Percentiles rank a stretch among this genome's conserved stretches.
phyloP scores from a whole-genome alignment of 2,329 filamentous ascomycete genomes.

The Neurospora sp. region DNA sequence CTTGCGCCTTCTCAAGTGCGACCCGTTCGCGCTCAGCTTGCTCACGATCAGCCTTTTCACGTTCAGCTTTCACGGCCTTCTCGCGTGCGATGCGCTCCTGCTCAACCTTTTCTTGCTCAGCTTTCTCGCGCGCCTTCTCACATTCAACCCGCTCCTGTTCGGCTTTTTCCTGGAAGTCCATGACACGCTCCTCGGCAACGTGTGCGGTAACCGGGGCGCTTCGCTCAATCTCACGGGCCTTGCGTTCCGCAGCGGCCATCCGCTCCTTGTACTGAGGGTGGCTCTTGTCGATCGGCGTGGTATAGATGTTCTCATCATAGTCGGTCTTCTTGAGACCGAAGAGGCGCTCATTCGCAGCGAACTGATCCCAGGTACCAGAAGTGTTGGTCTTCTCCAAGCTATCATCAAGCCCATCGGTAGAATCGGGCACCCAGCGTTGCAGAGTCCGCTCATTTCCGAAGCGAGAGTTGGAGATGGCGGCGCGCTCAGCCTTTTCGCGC shows the following conservation, averaged over 20 bases:
- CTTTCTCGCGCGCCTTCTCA: too few relatives aligned
- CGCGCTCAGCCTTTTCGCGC: constrained; percentile 11
- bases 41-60: too few relatives aligned
- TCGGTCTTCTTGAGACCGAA: constrained; percentile 74
- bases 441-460: constrained; percentile 62
- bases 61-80: not conserved
- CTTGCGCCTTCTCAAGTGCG: too few relatives aligned
- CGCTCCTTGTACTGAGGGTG: constrained; percentile 74
- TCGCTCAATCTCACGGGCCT: constrained; percentile 82
- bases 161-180: constrained; percentile 43
- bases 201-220: constrained; percentile 67
- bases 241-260: constrained; percentile 67
- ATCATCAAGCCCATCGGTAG: constrained; percentile 52
- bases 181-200: constrained; percentile 78
- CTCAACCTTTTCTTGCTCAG: too few relatives aligned
- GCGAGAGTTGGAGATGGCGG: constrained; percentile 71
- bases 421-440: constrained; percentile 70
- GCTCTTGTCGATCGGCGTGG: constrained; percentile 75
- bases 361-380: constrained; percentile 74
- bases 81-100: too few relatives aligned
- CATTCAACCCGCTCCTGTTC: too few relatives aligned
- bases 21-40: too few relatives aligned
- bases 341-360: constrained; percentile 75
- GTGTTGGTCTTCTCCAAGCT: constrained; percentile 55
- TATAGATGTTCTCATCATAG: constrained; percentile 93